These are phyloP conservation scores for Penicillium dipodomyicola DNA, from an alignment of 495 filamentous ascomycete species.

Conservation along the genomic window DNA sequence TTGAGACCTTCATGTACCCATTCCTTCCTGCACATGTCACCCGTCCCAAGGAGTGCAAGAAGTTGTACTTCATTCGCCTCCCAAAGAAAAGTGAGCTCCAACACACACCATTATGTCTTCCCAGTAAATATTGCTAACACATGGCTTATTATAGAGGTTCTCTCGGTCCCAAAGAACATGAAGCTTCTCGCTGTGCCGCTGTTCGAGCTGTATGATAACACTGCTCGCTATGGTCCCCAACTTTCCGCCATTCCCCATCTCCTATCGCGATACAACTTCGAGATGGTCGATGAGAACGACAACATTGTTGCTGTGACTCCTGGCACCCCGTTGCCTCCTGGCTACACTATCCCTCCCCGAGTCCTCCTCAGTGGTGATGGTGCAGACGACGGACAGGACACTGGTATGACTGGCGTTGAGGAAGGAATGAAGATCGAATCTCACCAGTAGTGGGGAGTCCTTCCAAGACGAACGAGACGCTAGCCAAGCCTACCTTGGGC, in stretches of 20 bases:
- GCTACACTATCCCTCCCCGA: constrained; percentile 59
- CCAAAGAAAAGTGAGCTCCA: constrained; percentile 76
- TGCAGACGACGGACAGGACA: constrained; percentile 36
- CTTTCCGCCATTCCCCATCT: constrained; percentile 93
- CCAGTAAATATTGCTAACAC: constrained; percentile 10
- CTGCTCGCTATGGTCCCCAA: constrained; percentile 88
- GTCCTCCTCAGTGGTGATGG: constrained; percentile 69
- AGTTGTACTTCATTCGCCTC: constrained; percentile 93
- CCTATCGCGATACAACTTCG: constrained; percentile 92
- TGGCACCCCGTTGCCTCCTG: constrained; percentile 48
- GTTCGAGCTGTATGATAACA: constrained; percentile 98
- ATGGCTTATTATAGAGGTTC: constrained; percentile 63
- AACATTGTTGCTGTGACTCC: constrained; percentile 85
- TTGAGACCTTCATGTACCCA: constrained; percentile 99
- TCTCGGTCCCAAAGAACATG: constrained; percentile 99
- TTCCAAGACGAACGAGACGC: neutral
- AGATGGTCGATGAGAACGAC: constrained; percentile 94
- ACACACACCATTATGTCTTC: neutral
- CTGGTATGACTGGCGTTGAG: constrained; percentile 41
- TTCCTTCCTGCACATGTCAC: constrained; percentile 95
- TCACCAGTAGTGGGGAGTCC: constrained; percentile 10
- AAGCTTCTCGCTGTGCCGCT: constrained; percentile 94
- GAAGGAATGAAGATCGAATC: constrained; percentile 28
- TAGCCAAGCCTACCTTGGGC: neutral
- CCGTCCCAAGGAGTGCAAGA: constrained; percentile 98